Conservation (phyloP, 805 yeast species). For the Tetrapisispora nanseiensis region DNA sequence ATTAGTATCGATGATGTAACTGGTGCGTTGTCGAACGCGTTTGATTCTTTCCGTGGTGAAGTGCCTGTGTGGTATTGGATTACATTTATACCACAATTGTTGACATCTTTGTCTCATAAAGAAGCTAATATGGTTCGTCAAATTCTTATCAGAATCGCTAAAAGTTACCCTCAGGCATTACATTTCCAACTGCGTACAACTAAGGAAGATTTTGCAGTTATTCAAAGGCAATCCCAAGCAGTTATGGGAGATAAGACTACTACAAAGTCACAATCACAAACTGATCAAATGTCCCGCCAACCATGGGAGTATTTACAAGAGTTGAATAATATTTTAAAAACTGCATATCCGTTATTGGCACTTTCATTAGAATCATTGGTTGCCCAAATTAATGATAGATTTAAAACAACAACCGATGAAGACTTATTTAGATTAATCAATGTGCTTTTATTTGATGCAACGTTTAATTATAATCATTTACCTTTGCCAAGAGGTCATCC, state of each 20-base stretch:
- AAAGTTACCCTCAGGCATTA: constrained; percentile 92
- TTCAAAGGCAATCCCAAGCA: constrained; percentile 64
- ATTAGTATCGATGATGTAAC: constrained; percentile 80
- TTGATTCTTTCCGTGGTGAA: constrained; percentile 88
- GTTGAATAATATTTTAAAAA: constrained; percentile 87
- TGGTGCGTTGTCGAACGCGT: constrained; percentile 75
- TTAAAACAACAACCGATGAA: constrained; percentile 89
- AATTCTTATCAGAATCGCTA: constrained; percentile 84
- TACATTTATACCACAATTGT: constrained; percentile 87
- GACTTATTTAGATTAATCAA: constrained; percentile 91
- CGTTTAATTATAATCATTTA: constrained; percentile 77
- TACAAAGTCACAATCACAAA: constrained; percentile 3
- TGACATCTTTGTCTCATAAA: constrained; percentile 80
- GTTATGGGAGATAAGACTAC: constrained; percentile 31
- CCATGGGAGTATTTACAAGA: constrained; percentile 93
- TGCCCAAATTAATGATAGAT: constrained; percentile 88
- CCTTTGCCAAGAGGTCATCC: constrained; percentile 85
- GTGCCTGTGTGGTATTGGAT: constrained; percentile 99
- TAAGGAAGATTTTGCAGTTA: constrained; percentile 81
- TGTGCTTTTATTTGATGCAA: constrained; percentile 87
- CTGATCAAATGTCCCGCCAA: constrained; percentile 38
- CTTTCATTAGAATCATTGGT: constrained; percentile 88
- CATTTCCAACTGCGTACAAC: constrained; percentile 95
- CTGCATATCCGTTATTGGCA: constrained; percentile 91
- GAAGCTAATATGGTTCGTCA: constrained; percentile 87